A percentile compares a stretch with the other conserved stretches of the same genome.
phyloP scores from a whole-genome alignment of 129 eudicot genomes.

The Flaveria robusta region DNA sequence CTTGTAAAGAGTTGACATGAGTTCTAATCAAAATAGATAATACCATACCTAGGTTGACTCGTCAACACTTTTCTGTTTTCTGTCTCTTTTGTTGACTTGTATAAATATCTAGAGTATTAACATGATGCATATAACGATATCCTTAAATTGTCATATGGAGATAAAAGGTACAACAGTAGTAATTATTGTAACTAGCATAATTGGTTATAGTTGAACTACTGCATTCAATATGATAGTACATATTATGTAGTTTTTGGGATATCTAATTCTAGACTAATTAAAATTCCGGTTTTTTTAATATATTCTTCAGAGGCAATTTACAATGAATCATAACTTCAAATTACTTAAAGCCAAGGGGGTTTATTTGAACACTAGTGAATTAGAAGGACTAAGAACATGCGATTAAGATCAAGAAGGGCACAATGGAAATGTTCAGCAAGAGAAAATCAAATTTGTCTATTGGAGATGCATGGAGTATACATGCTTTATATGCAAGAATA shows the following conservation, averaged over 20 bases:
- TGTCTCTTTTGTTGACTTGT: neutral
- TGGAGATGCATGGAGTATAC: neutral
- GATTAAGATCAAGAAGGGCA: slow-evolving; percentile 10
- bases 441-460: too few species aligned
- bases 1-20: too few species aligned
- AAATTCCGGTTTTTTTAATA: neutral
- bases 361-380: neutral
- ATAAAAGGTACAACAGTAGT: neutral
- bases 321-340: neutral
- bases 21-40: too few species aligned
- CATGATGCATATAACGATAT: neutral
- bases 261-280: neutral
- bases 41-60: too few species aligned
- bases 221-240: slow-evolving; percentile 21
- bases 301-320: neutral
- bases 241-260: slow-evolving; percentile 19
- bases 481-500: neutral
- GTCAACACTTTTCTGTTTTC: too few species aligned
- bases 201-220: slow-evolving; percentile 24
- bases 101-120: neutral
- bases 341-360: neutral
- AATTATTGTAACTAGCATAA: slow-evolving; percentile 13
- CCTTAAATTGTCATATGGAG: neutral
- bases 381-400: neutral
- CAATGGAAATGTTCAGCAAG: neutral